Conservation (phyloP, 805 yeast genomes). For the Saccharomycopsis sp. region DNA sequence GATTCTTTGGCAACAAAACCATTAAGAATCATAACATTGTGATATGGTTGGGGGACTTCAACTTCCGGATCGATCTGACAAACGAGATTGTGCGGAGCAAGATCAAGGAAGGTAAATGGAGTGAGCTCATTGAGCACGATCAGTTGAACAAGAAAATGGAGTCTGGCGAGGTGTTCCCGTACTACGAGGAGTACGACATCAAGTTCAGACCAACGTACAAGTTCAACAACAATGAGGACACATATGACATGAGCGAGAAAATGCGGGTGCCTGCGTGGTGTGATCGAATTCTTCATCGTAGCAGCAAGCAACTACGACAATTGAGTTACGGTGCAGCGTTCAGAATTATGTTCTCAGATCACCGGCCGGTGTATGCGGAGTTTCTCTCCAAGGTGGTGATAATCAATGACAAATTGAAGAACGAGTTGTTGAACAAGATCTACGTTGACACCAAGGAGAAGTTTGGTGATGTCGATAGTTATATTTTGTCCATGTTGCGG, state of each 20-base stretch:
- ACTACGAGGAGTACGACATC: conserved; percentile 73
- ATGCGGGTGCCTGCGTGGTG: conserved; percentile 97
- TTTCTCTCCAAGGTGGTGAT: conserved; percentile 57
- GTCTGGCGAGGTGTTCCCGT: conserved; percentile 68
- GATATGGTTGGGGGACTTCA: conserved; percentile 91
- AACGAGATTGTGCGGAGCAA: conserved; percentile 59
- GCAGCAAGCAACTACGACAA: conserved; percentile 46
- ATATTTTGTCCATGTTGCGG: conserved; percentile 14
- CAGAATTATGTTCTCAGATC: conserved; percentile 68
- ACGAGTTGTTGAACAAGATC: conserved; percentile 42
- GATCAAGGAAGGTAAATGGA: conserved; percentile 41
- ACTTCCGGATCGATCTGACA: conserved; percentile 66
- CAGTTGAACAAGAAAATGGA: conserved; percentile 74
- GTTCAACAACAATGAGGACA: conserved; percentile 75
- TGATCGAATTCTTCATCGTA: conserved; percentile 70
- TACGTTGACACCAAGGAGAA: conserved; percentile 44
- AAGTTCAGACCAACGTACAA: conserved; percentile 88
- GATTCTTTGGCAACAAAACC: conserved; percentile 48
- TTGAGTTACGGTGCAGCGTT: conserved; percentile 49
- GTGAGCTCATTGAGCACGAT: conserved; percentile 55
- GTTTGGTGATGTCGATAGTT: conserved; percentile 34
- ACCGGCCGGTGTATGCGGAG: conserved; percentile 76
- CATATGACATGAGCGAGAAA: conserved; percentile 85
- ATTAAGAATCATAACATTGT: conserved; percentile 74
- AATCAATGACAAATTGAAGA: conserved; percentile 49